Percentiles rank a stretch among this genome's conserved stretches.
Conservation (phyloP, 2,329 filamentous ascomycete genomes). For the Cladosporium sp. region DNA sequence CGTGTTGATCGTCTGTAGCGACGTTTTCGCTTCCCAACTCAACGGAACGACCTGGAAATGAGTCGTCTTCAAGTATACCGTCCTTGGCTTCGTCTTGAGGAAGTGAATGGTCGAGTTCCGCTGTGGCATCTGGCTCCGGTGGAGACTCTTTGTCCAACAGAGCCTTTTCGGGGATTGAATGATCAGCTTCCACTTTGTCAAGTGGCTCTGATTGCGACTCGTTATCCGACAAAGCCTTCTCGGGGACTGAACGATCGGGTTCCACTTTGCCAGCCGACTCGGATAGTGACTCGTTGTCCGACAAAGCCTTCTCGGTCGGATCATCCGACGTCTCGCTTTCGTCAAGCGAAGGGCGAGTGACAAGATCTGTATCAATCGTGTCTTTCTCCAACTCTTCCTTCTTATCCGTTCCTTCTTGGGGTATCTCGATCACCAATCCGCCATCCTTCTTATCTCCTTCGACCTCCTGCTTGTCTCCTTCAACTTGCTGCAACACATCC, state of each 20-base stretch:
- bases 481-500: neutral
- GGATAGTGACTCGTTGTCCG: neutral
- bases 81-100: no score
- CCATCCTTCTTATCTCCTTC: neutral
- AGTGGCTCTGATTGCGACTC: no score
- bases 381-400: neutral
- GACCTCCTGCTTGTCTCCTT: neutral
- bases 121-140: neutral
- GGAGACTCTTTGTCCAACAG: no score
- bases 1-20: no score
- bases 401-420: neutral
- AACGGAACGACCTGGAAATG: no score
- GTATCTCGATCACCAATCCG: neutral
- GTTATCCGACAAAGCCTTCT: no score
- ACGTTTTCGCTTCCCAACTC: no score
- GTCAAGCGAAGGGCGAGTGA: neutral
- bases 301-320: conserved; percentile 5
- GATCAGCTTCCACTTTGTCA: no score
- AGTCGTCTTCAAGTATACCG: no score
- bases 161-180: no score
- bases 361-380: neutral
- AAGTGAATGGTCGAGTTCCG: no score
- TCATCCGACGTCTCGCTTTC: conserved; percentile 1
- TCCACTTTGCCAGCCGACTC: neutral
- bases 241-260: neutral